Evolutionary conservation across 345 rosid species (phyloP).

Genomic region (Salix suchowensis): DNA sequence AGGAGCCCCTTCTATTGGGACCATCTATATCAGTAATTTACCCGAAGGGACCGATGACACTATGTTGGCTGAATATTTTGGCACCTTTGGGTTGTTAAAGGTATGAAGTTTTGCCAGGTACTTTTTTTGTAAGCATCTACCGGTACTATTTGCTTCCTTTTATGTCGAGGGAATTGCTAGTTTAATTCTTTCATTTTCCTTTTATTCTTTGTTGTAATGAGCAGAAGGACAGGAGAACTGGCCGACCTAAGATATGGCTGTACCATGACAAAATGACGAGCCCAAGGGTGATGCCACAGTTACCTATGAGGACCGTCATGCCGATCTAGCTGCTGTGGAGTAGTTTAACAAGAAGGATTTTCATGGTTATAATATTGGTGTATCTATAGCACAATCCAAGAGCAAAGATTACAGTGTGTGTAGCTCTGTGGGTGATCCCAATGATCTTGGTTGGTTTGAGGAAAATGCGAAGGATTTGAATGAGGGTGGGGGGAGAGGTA

Average conservation of each 20-base stretch:
- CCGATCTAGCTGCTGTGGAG: slow-evolving; percentile 93
- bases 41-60: slow-evolving; percentile 81
- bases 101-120: slow-evolving; percentile 33
- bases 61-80: slow-evolving; percentile 88
- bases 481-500: slow-evolving; percentile 61
- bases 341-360: slow-evolving; percentile 97
- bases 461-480: slow-evolving; percentile 39
- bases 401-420: slow-evolving; percentile 37
- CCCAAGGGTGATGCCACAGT: slow-evolving; percentile 97
- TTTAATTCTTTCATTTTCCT: neutral
- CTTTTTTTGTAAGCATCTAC: too few species aligned
- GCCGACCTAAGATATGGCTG: too few species aligned
- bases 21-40: slow-evolving; percentile 81
- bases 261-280: slow-evolving; percentile 80
- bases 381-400: slow-evolving; percentile 78
- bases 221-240: slow-evolving; percentile 29
- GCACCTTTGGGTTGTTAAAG: slow-evolving; percentile 93
- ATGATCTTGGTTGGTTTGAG: slow-evolving; percentile 38
- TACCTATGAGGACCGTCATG: slow-evolving; percentile 97
- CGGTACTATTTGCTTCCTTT: neutral
- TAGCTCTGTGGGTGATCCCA: slow-evolving; percentile 29
- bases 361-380: slow-evolving; percentile 78
- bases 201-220: neutral
- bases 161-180: neutral
- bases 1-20: slow-evolving; percentile 59